Percentiles rank a stretch among this genome's conserved stretches.
phyloP scores from a whole-genome alignment of 2,329 filamentous ascomycete genomes.

The Aspergillus aculeatus region DNA sequence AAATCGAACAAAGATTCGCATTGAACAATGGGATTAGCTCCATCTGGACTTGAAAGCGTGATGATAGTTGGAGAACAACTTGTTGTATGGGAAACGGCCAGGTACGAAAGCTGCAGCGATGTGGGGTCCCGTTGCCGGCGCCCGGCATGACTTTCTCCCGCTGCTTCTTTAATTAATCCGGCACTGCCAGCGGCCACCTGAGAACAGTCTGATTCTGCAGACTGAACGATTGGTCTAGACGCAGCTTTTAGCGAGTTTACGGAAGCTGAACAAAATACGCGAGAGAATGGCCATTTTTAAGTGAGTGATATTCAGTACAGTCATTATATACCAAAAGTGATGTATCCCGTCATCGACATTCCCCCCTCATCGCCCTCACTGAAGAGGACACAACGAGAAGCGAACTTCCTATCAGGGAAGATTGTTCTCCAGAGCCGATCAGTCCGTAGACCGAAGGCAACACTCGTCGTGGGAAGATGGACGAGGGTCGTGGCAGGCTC shows the following conservation, averaged over 20 bases:
- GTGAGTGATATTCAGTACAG: neutral
- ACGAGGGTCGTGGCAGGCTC: constrained; percentile 70
- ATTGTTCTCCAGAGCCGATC: constrained; percentile 65
- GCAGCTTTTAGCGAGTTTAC: neutral
- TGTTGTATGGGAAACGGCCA: too few species aligned
- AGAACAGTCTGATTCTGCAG: too few species aligned
- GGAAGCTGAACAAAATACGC: too few species aligned
- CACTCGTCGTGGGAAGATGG: constrained; percentile 58
- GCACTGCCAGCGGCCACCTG: neutral
- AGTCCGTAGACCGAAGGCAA: constrained; percentile 64
- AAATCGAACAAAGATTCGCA: neutral
- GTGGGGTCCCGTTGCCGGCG: too few species aligned
- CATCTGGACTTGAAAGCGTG: too few species aligned
- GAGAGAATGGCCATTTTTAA: too few species aligned
- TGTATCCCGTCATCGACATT: constrained; percentile 71
- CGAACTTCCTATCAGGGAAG: constrained; percentile 68
- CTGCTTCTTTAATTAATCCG: too few species aligned
- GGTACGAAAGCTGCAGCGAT: too few species aligned
- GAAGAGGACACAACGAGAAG: constrained; percentile 67
- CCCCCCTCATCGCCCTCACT: constrained; percentile 67
- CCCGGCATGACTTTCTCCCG: too few species aligned
- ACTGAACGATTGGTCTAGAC: constrained; percentile 7
- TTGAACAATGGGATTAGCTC: too few species aligned
- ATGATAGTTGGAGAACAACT: too few species aligned
- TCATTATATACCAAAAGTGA: constrained; percentile 16